These are phyloP conservation scores for Phytophthora constricta DNA, from an alignment of 352 stramenopile species.

Conservation along the genomic window DNA sequence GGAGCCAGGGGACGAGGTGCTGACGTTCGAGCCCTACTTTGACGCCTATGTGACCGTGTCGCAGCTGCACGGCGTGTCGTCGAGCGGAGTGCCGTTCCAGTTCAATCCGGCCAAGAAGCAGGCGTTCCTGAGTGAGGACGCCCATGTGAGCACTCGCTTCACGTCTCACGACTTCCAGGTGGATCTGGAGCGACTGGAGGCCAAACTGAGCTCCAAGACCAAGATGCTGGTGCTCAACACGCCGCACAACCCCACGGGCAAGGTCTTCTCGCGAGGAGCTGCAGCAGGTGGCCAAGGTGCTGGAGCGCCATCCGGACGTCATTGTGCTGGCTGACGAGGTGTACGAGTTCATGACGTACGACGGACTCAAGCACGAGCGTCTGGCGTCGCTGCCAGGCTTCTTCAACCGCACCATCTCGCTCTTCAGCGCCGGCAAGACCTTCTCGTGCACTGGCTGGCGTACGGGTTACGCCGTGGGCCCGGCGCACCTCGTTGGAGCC, in stretches of 20 bases:
- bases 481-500: conserved; percentile 56
- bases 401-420: conserved; percentile 91
- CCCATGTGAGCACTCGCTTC: conserved; percentile 38
- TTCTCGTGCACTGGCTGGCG: conserved; percentile 95
- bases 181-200: conserved; percentile 87
- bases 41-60: conserved; percentile 90
- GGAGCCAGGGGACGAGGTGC: conserved; percentile 84
- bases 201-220: conserved; percentile 90
- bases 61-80: conserved; percentile 82
- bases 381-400: conserved; percentile 84
- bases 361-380: conserved; percentile 72
- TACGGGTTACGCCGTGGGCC: conserved; percentile 83
- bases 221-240: conserved; percentile 98
- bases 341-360: conserved; percentile 98
- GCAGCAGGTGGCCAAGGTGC: conserved; percentile 86
- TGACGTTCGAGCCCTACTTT: conserved; percentile 92
- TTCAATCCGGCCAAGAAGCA: conserved; percentile 53
- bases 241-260: conserved; percentile 99
- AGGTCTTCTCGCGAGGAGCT: conserved; percentile 97
- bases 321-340: conserved; percentile 98
- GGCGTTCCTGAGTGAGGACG: conserved; percentile 44
- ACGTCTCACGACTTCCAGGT: conserved; percentile 84
- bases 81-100: conserved; percentile 73
- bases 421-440: conserved; percentile 94
- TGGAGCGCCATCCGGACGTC: conserved; percentile 86